Evolutionary conservation across 2,329 filamentous ascomycete species (phyloP), one percentile per base, ranked within the genome.

Genomic region (Fusarium tanahbumbuense): DNA sequence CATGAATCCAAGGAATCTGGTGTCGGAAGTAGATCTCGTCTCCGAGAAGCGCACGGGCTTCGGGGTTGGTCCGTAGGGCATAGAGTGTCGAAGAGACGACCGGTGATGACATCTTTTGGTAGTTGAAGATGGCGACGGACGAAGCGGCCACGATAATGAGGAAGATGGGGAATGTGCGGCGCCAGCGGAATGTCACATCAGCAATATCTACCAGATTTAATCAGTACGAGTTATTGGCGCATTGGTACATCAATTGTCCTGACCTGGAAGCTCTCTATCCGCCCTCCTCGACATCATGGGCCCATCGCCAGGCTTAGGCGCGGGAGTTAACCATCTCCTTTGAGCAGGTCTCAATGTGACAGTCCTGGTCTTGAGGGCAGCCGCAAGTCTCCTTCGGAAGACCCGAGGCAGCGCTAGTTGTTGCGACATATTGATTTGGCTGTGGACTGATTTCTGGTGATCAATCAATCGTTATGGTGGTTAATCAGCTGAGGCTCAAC

Each of bases 101-200:
- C 57, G 92, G 92, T 27, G 90, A 93, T n/a, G 92, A 93, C 60
- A 91, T 89, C 81, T 98, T 98, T 81, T 99, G 95, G 88, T 99
- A 98, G 87, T 99, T 99, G 91, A 99, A 98, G 81, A 99, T 98
- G 73, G 92, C 93, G 64, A 97, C 83, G 71, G 91, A 90, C 72
- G 91, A 91, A 58, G 86, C 85, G 50, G 88, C 87, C 73, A 97
- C 89, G 68, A 93, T 84, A 68, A 87, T 81, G 56, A 91, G 78
- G 86, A 98, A 98, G 78, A 97, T 83, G 56, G 95, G 95, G 34
- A 97, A 81, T 2, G 93, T 93, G 74, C 88, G 87, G 58, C 85
- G 78, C 92, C 92, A 94, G 73, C 86, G 85, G 77, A 88, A 88
- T 50, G 77, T 78, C 60, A 80, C 78, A 60, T 81, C 77, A 56